These are phyloP conservation scores for Euphorbia celastroides DNA, from an alignment of 441 rosid genomes.

Conservation along the genomic window DNA sequence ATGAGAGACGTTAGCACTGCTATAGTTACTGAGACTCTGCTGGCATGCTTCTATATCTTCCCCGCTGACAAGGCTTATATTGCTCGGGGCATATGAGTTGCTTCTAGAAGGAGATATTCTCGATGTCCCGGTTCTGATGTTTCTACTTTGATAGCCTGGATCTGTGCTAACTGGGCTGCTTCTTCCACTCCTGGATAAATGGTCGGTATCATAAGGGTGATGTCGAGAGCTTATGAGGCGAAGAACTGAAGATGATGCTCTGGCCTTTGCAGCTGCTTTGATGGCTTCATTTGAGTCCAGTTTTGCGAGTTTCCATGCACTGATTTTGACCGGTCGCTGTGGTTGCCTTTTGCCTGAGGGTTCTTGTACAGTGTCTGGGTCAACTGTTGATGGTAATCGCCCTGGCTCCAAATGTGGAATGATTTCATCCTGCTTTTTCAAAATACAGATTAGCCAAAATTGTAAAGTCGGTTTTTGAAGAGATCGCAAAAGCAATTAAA, in stretches of 20 bases:
- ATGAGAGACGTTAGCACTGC: conserved; percentile 51
- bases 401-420: conserved; percentile 88
- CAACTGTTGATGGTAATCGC: conserved; percentile 69
- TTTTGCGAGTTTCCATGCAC: conserved; percentile 94
- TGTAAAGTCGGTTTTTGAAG: not conserved
- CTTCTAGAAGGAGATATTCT: conserved; percentile 34
- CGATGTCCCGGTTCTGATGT: conserved; percentile 31
- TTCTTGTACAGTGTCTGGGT: conserved; percentile 52
- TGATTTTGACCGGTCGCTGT: conserved; percentile 75
- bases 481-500: not conserved
- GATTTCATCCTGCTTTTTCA: conserved; percentile 64
- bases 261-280: conserved; percentile 83
- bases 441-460: conserved; percentile 9
- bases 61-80: conserved; percentile 43
- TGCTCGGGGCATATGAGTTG: conserved; percentile 42
- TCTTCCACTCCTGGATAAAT: conserved; percentile 54
- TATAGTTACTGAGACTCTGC: conserved; percentile 46
- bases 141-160: conserved; percentile 37
- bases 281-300: conserved; percentile 74
- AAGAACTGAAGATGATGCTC: conserved; percentile 84
- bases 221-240: conserved; percentile 54
- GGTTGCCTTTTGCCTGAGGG: conserved; percentile 51
- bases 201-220: conserved; percentile 46
- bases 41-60: conserved; percentile 52
- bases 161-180: conserved; percentile 65